These are phyloP conservation scores for Chlorella sp. DNA, from an alignment of 139 green algal genomes.

Conservation along the genomic window DNA sequence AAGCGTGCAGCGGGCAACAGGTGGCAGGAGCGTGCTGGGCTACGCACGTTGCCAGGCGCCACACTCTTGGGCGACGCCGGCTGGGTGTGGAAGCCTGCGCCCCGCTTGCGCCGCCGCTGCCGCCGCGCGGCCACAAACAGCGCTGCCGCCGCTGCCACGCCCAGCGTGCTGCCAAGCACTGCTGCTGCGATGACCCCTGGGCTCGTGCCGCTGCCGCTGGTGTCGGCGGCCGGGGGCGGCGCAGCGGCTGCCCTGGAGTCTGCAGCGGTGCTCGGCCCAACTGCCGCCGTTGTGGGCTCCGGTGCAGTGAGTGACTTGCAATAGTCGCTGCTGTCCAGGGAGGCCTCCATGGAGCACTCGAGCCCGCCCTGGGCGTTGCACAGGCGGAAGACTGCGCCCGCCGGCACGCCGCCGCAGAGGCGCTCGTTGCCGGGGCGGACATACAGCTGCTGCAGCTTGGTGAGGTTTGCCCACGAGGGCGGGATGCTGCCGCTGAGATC, in stretches of 20 bases:
- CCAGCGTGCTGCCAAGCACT: no score
- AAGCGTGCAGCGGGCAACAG: no score
- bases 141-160: no score
- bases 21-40: no score
- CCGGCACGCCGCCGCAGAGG: conserved; percentile 10
- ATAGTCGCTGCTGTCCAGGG: no score
- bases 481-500: conserved; percentile 2
- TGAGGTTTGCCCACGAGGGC: neutral
- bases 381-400: neutral
- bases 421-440: conserved; percentile 24
- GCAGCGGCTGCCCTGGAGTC: neutral
- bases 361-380: conserved; percentile 1
- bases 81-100: no score
- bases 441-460: neutral
- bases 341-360: conserved; percentile 7
- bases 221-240: neutral
- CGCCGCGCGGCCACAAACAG: no score
- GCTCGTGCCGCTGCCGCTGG: neutral
- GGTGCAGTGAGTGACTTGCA: neutral
- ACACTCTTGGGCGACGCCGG: no score
- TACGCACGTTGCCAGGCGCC: no score
- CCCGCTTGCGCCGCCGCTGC: no score
- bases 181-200: neutral
- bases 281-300: no score
- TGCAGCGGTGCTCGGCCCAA: neutral